A percentile compares a stretch with the other conserved stretches of the same genome.
These are phyloP conservation scores for Candida maltosa DNA, from an alignment of 805 yeast genomes.

Conservation along the genomic window DNA sequence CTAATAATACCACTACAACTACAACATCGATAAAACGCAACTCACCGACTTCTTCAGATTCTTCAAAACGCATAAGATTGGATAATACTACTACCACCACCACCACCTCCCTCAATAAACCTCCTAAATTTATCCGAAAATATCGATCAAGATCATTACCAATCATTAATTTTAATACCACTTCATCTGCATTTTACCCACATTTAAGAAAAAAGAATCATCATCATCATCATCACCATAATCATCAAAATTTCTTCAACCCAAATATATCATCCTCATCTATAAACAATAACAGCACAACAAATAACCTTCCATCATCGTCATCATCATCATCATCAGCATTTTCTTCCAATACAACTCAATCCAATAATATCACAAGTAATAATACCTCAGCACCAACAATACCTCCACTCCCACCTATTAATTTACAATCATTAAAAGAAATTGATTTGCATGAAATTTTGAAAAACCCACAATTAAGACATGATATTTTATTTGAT, in stretches of 20 bases:
- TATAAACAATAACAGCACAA: too few species aligned
- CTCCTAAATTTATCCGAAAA: constrained; percentile 32
- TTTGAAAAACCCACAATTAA: constrained; percentile 82
- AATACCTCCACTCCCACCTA: constrained; percentile 69
- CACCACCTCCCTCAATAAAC: constrained; percentile 12
- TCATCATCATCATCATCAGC: constrained; percentile 4
- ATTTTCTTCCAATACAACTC: background rate
- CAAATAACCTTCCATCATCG: constrained; percentile 11
- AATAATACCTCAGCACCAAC: background rate
- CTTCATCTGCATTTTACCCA: constrained; percentile 6
- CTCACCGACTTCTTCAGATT: constrained; percentile 12
- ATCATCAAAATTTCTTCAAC: too few species aligned
- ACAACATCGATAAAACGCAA: constrained; percentile 12
- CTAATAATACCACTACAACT: background rate
- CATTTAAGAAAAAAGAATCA: constrained; percentile 6
- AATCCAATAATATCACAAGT: background rate
- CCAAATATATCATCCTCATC: constrained; percentile 9
- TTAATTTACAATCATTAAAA: constrained; percentile 72
- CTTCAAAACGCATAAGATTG: constrained; percentile 19
- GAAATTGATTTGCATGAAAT: constrained; percentile 89
- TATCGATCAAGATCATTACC: constrained; percentile 41
- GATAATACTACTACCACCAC: constrained; percentile 9
- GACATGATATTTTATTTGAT: constrained; percentile 91
- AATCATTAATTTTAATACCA: constrained; percentile 31
- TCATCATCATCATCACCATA: too few species aligned